Percentiles rank a stretch among this genome's conserved stretches.
Conservation (phyloP, 1,139 yeast species). For the Candida albicans region DNA sequence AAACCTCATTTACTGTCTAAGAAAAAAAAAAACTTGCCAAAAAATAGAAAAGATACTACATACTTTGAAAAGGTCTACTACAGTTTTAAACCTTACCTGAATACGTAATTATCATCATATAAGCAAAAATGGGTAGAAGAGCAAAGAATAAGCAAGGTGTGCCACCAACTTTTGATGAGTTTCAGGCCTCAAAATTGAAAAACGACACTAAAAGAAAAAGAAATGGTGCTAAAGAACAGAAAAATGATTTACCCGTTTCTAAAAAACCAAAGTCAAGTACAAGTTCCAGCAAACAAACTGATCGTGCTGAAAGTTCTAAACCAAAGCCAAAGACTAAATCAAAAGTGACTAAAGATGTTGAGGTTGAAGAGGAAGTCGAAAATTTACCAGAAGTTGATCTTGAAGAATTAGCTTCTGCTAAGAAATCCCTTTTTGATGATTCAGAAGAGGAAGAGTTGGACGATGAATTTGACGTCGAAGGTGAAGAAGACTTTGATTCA, state of each 20-base stretch:
- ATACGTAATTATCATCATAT: too few species aligned
- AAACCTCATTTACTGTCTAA: too few species aligned
- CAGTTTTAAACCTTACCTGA: too few species aligned
- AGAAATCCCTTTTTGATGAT: constrained; percentile 77
- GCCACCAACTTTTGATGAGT: constrained; percentile 85
- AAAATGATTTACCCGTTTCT: constrained; percentile 19
- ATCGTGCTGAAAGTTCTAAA: constrained; percentile 5
- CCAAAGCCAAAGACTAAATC: not conserved
- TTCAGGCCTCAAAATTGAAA: constrained; percentile 55
- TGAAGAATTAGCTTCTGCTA: constrained; percentile 63
- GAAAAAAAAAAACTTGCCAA: too few species aligned
- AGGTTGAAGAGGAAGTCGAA: constrained; percentile 34
- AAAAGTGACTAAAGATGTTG: constrained; percentile 25
- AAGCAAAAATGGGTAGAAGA: constrained; percentile 75
- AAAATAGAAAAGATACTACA: too few species aligned
- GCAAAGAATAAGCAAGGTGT: constrained; percentile 87
- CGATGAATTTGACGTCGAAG: constrained; percentile 60
- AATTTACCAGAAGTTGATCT: constrained; percentile 62
- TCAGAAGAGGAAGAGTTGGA: constrained; percentile 54
- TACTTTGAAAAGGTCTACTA: too few species aligned
- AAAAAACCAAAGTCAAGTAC: constrained; percentile 16
- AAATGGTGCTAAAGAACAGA: constrained; percentile 6
- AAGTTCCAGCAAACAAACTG: constrained; percentile 2
- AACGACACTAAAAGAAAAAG: constrained; percentile 39
- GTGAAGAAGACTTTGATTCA: constrained; percentile 55